These are phyloP conservation scores for Fraxinus latifolia DNA, from an alignment of 305 asterid genomes.

Conservation along the genomic window DNA sequence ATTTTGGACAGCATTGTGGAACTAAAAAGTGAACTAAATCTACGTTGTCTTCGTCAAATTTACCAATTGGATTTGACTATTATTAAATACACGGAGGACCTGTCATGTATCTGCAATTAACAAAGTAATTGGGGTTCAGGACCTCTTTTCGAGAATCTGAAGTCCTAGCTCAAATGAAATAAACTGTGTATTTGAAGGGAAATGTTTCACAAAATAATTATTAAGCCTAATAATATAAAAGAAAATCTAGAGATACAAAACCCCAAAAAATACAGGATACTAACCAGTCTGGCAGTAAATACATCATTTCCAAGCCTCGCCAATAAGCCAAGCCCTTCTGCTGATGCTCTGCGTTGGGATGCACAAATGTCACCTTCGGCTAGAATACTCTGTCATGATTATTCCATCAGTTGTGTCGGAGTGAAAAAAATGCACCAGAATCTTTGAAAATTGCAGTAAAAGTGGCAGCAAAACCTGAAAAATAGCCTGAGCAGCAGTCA, in stretches of 20 bases:
- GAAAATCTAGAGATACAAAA: constrained; percentile 13
- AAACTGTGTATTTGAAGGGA: background rate
- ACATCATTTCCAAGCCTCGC: constrained; percentile 95
- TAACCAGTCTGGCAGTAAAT: constrained; percentile 94
- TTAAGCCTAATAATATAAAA: constrained; percentile 8
- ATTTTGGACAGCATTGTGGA: background rate
- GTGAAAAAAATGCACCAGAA: constrained; percentile 21
- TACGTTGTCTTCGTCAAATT: background rate
- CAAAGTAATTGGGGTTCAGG: constrained; percentile 13
- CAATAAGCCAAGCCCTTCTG: constrained; percentile 97
- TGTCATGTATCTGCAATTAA: constrained; percentile 1
- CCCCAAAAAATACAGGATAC: constrained; percentile 26
- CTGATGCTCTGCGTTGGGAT: constrained; percentile 91
- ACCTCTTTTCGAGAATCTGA: constrained; percentile 12
- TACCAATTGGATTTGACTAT: constrained; percentile 7
- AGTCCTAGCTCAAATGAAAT: background rate
- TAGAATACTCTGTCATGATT: constrained; percentile 65
- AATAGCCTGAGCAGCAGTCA: constrained; percentile 77
- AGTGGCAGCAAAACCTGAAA: constrained; percentile 69
- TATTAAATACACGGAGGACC: constrained; percentile 10
- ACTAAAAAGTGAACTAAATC: background rate
- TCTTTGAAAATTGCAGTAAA: constrained; percentile 21
- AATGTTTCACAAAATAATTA: background rate
- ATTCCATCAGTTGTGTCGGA: constrained; percentile 28
- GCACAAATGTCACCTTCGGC: constrained; percentile 95